Conservation (phyloP, 1,139 yeast genomes). For the Candida sp. region DNA sequence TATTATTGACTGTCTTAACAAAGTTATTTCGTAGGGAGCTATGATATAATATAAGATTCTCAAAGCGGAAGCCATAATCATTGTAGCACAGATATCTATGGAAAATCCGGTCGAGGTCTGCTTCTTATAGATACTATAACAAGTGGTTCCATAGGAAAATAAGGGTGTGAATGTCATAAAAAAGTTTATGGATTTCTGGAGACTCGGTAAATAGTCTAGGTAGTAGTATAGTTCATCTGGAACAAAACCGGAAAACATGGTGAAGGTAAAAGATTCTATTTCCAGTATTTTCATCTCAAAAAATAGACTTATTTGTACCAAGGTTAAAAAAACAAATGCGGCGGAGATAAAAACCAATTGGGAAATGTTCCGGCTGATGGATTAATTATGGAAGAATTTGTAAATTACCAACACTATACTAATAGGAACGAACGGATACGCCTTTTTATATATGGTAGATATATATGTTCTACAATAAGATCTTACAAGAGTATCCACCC, state of each 20-base stretch:
- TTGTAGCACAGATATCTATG: slow-evolving; percentile 86
- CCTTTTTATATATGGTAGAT: too few species aligned
- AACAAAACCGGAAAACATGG: slow-evolving; percentile 1
- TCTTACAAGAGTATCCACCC: too few species aligned
- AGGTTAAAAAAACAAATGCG: background rate
- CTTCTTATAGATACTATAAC: slow-evolving; percentile 60
- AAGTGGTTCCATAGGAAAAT: slow-evolving; percentile 82
- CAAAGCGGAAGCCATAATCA: slow-evolving; percentile 74
- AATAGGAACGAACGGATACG: too few species aligned
- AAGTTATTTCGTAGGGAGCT: slow-evolving; percentile 73
- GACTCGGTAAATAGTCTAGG: slow-evolving; percentile 42
- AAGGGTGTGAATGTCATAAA: slow-evolving; percentile 73
- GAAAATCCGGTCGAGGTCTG: slow-evolving; percentile 77
- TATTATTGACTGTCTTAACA: slow-evolving; percentile 71
- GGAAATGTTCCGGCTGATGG: background rate
- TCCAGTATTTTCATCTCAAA: background rate
- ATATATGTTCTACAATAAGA: too few species aligned
- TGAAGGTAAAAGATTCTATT: background rate
- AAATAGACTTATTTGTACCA: background rate
- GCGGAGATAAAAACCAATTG: background rate
- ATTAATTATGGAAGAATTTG: background rate
- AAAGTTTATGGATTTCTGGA: slow-evolving; percentile 35
- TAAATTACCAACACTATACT: too few species aligned
- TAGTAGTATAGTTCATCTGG: slow-evolving; percentile 9
- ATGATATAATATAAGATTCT: slow-evolving; percentile 75